Base-by-base conservation (phyloP, 2,329 filamentous ascomycete species). In the Ophiostoma sp. region DNA sequence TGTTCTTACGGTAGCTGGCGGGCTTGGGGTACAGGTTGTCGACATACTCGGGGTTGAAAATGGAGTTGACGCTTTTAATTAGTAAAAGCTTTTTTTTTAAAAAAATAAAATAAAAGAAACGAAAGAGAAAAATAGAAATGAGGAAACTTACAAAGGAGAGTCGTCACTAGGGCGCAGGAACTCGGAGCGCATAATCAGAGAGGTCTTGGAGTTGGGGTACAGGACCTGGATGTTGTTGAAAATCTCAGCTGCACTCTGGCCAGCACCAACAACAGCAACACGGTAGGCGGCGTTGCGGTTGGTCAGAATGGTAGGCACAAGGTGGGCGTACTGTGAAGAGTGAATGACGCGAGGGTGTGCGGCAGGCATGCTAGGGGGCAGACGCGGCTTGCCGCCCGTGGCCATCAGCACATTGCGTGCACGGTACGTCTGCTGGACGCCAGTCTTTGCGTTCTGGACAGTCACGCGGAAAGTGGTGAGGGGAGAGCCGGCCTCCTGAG, bases 231-330 rank as follows among this genome's bases (percentile, higher is more conserved):
- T 82, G 79, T 96, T 94, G 81, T 92, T 90, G 82, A 96, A 97
- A 76, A 97, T 96, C 82, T 99, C 94, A 11, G 94, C 94, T 2
- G 93, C 93, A 78, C 92, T 96, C 82, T 99, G 94, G 0, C 95
- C 94, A 66, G 89, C 92, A 10, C 94, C 94, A 57, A 98, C 84
- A 13, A 98, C 91, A 10, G 92, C 94, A 68, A 98, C 89, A 20
- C 87, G 87, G 79, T 93, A 91, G 1, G 84, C 85, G 1, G 83
- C 81, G 44, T 83, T 80, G 70, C 81, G 79, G 74, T 88, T 83
- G 71, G 78, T 81, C 68, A 92, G 84, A 44, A 92, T 83, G 73
- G 85, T 79, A 67, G 85, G 84, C 6, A 89, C 85, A 17, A 84
- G 80, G 71, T 89, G 86, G 39, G 89, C 88, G 79, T 96, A 98